Conservation (phyloP, 768 basidiomycete species). For the Mycena albidolilacea region DNA sequence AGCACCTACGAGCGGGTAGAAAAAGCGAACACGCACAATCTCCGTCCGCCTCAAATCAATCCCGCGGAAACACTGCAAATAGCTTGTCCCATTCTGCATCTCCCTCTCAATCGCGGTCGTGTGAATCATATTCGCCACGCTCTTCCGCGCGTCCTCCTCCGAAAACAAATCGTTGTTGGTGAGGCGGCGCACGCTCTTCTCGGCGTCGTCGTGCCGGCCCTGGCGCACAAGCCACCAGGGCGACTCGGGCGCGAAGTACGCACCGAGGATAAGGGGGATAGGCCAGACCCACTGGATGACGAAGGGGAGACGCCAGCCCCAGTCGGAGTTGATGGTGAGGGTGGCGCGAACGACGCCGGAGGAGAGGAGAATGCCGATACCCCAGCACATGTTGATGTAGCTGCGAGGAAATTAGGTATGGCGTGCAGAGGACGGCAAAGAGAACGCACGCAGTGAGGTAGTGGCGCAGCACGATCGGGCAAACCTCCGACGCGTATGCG, state of each 20-base stretch:
- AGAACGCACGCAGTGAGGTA: conserved; percentile 40
- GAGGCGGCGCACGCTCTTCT: conserved; percentile 36
- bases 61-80: conserved; percentile 41
- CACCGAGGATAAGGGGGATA: conserved; percentile 38
- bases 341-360: conserved; percentile 42
- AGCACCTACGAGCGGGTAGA: not conserved
- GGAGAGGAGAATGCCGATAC: conserved; percentile 40
- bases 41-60: conserved; percentile 43
- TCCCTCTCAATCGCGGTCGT: conserved; percentile 43
- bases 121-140: conserved; percentile 43
- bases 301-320: conserved; percentile 45
- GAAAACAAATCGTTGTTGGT: conserved; percentile 36
- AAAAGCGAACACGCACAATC: conserved; percentile 31
- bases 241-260: conserved; percentile 39
- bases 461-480: conserved; percentile 41
- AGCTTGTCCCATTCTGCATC: conserved; percentile 41
- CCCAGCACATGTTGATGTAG: conserved; percentile 46
- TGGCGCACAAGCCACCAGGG: conserved; percentile 45
- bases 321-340: conserved; percentile 40
- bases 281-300: conserved; percentile 46
- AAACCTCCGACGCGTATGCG: conserved; percentile 44
- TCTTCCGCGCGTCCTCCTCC: conserved; percentile 35
- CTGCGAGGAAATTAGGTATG: not conserved
- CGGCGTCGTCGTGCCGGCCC: conserved; percentile 41
- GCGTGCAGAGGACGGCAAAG: not conserved